Base-by-base conservation (phyloP, 176 grass and related monocot genomes). In the Tuctoria greenei region DNA sequence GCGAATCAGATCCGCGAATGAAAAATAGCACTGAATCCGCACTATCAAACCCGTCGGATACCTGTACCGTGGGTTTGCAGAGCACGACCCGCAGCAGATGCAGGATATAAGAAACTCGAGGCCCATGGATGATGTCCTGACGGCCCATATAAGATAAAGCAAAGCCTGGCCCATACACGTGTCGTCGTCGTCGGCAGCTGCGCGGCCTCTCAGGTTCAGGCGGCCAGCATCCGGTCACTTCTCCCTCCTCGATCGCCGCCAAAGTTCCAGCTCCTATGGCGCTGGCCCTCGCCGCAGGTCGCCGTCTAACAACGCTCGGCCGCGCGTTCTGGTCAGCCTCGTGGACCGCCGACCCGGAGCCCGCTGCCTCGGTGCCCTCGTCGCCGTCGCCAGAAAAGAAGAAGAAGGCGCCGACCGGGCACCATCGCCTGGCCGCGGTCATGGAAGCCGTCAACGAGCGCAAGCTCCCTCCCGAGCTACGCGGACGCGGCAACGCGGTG, bases 381-480 rank as follows among this genome's bases (percentile, higher is more conserved):
- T 61, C 78, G 43, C 16, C 72, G 37, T 60, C 87, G 2, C 55
- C 55, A 9, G 86, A 88, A 15, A 59, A 74, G 25, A 61, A 73
- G 41, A 86, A 77, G 69, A 91, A 88, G 73, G 75, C 85, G 18
- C 81, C 87, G 65, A 57, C 77, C 6, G 73, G 59, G 27, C 41
- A 47, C 5, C 80, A 97, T 65, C 85, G 88, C 86, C 74, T 93
- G 1, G 78, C 88, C 23, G 39, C 88, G 12, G 93, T 88, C n/a
- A 76, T 82, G 31, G 90, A 97, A 34, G 90, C 85, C 80, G 77
- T 93, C 72, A 89, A 90, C 74, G 88, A 97, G 18, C 88, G 88
- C 45, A 93, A 89, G 83, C 88, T 97, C 11, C 88, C 90, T 34
- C 81, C 90, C 11, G 83, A 97, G 68, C 88, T 97, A 26, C 90